These are phyloP conservation scores for Yamagishiella unicocca DNA, from an alignment of 139 green algal species.

Conservation along the genomic window DNA sequence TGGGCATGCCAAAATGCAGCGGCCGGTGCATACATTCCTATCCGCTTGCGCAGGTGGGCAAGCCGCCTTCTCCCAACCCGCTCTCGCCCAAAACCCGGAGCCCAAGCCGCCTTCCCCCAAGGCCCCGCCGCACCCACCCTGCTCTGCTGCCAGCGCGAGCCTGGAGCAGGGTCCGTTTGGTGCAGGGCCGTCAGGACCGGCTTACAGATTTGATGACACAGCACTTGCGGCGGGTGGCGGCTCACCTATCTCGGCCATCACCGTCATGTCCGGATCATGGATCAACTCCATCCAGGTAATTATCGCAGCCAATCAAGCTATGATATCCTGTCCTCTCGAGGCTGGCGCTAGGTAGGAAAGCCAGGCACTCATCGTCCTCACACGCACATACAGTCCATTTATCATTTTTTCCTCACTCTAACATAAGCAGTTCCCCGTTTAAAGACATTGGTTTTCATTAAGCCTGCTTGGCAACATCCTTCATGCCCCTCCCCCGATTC, in stretches of 20 bases:
- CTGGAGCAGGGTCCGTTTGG: neutral
- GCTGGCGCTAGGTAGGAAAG: neutral
- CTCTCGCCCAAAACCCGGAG: no score
- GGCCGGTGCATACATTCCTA: no score
- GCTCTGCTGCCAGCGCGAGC: no score
- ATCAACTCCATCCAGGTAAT: neutral
- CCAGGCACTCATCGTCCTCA: neutral
- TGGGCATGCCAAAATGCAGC: no score
- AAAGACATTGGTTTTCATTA: no score
- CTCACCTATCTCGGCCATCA: neutral
- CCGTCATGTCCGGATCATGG: neutral
- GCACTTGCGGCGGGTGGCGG: neutral
- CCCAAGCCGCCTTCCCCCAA: no score
- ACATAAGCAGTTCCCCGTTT: no score
- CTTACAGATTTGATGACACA: neutral
- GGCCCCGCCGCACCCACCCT: no score
- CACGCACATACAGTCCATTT: neutral
- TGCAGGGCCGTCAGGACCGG: neutral
- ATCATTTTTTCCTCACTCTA: neutral
- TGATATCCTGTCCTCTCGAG: neutral
- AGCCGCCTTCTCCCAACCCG: no score
- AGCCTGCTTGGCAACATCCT: neutral
- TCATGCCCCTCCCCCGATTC: no score
- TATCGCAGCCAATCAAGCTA: neutral
- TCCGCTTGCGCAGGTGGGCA: no score